Conservation (phyloP, 2,329 filamentous ascomycete species). For the Paramyrothecium sp. region DNA sequence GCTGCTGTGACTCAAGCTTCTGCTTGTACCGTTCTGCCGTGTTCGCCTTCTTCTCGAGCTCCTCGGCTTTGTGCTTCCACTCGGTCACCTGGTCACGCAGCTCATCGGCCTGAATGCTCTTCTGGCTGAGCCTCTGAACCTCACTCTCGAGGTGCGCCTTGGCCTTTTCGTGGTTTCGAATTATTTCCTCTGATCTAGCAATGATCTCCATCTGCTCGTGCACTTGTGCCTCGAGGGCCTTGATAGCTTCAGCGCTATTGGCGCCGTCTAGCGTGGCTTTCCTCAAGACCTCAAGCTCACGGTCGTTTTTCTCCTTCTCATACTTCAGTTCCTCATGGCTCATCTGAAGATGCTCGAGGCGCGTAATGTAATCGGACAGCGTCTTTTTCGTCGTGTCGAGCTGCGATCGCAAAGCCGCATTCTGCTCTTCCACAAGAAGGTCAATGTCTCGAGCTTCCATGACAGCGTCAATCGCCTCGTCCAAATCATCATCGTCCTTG, state of each 20-base stretch:
- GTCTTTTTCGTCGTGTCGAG: constrained; percentile 54
- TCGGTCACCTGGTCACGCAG: constrained; percentile 60
- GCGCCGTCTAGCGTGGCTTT: constrained; percentile 51
- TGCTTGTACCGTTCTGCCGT: constrained; percentile 61
- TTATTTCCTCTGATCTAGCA: constrained; percentile 59
- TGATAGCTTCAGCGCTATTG: constrained; percentile 50
- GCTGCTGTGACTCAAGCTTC: constrained; percentile 58
- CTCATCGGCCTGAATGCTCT: constrained; percentile 46
- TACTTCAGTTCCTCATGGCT: constrained; percentile 65
- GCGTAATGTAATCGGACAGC: constrained; percentile 57
- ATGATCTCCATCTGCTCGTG: constrained; percentile 72
- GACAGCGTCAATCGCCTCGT: constrained; percentile 36
- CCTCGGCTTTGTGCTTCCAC: constrained; percentile 56
- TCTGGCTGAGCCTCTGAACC: constrained; percentile 43
- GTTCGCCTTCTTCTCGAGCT: constrained; percentile 61
- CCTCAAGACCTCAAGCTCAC: constrained; percentile 49
- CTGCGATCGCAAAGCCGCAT: constrained; percentile 48
- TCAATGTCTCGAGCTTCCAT: constrained; percentile 50
- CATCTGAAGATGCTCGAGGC: constrained; percentile 58
- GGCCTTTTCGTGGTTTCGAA: constrained; percentile 29
- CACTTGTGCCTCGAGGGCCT: constrained; percentile 54
- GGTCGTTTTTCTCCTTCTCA: constrained; percentile 57
- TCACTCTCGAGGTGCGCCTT: constrained; percentile 58
- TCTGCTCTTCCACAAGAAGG: constrained; percentile 55
- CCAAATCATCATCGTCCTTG: constrained; percentile 35